A percentile compares a stretch with the other conserved stretches of the same genome.
Conservation (phyloP, 768 basidiomycete species). For the Macrocybe gigantea region DNA sequence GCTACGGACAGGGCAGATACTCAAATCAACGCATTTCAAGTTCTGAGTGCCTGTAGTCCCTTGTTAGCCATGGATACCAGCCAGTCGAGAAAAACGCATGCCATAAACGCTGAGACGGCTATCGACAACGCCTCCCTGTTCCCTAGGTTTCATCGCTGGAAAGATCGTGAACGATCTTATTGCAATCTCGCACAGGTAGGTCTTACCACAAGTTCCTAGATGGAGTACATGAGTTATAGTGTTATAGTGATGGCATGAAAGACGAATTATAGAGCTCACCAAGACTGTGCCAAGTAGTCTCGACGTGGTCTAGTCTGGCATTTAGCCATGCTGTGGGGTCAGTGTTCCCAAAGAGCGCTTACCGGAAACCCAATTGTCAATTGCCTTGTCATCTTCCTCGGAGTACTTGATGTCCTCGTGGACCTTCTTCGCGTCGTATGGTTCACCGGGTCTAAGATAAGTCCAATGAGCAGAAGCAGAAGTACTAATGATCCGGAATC, state of each 20-base stretch:
- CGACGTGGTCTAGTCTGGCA: slow-evolving; percentile 48
- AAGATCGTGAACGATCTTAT: background rate
- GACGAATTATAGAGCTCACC: slow-evolving; percentile 17
- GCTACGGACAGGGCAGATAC: slow-evolving; percentile 53
- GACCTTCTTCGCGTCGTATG: slow-evolving; percentile 48
- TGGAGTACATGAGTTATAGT: background rate
- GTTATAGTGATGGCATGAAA: background rate
- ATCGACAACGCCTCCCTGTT: slow-evolving; percentile 58
- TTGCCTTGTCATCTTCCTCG: slow-evolving; percentile 64
- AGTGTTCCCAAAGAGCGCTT: slow-evolving; percentile 4
- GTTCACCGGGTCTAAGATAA: slow-evolving; percentile 37
- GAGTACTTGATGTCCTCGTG: slow-evolving; percentile 64
- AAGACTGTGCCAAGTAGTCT: slow-evolving; percentile 74
- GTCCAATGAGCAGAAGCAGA: background rate
- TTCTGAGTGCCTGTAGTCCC: no score
- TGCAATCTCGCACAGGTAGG: background rate
- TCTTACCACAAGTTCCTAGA: background rate
- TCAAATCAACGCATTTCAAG: no score
- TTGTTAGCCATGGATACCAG: no score
- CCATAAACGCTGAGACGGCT: slow-evolving; percentile 59
- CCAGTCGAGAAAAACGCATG: no score
- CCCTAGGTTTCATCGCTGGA: slow-evolving; percentile 51
- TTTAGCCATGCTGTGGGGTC: background rate
- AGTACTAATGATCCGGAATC: slow-evolving; percentile 1
- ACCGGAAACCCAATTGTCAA: slow-evolving; percentile 64